phyloP scores from a whole-genome alignment of 2,329 filamentous ascomycete genomes.

The Stagonosporopsis cucurbitacearum region DNA sequence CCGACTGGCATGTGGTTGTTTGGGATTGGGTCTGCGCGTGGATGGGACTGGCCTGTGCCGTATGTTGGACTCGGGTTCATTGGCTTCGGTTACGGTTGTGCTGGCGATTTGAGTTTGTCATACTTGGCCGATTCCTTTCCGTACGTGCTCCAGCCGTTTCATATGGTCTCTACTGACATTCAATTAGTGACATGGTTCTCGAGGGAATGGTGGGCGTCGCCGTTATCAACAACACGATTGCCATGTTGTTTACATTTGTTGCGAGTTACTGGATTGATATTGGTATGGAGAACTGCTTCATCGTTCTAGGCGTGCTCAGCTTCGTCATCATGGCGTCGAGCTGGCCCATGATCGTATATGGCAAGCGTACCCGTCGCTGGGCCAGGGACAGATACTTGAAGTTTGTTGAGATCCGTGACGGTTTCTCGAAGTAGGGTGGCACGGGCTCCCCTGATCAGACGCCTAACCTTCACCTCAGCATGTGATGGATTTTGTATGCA shows the following conservation, averaged over 20 bases:
- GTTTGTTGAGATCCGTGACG: slow-evolving; percentile 28
- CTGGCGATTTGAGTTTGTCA: slow-evolving; percentile 56
- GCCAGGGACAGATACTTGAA: slow-evolving; percentile 24
- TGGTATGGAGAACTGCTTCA: slow-evolving; percentile 30
- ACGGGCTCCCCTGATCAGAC: background rate
- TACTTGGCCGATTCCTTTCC: slow-evolving; percentile 30
- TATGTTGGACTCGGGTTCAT: slow-evolving; percentile 65
- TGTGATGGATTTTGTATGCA: background rate
- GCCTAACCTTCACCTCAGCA: background rate
- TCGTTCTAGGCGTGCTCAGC: slow-evolving; percentile 28
- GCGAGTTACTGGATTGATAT: slow-evolving; percentile 27
- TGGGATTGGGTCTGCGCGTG: slow-evolving; percentile 59
- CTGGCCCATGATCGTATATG: slow-evolving; percentile 26
- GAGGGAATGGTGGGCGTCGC: slow-evolving; percentile 31
- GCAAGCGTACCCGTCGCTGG: slow-evolving; percentile 25
- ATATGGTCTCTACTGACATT: background rate
- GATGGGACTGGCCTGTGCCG: slow-evolving; percentile 60
- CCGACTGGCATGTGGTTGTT: slow-evolving; percentile 61
- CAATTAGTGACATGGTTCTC: slow-evolving; percentile 26
- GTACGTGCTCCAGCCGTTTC: slow-evolving; percentile 6
- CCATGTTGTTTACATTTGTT: slow-evolving; percentile 27
- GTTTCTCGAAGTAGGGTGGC: slow-evolving; percentile 19
- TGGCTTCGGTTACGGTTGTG: slow-evolving; percentile 66
- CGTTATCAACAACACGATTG: slow-evolving; percentile 28
- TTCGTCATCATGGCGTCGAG: slow-evolving; percentile 27